Evolutionary conservation across 1,284 basidiomycete species (phyloP).

Genomic region (Cystobasidium sp.): DNA sequence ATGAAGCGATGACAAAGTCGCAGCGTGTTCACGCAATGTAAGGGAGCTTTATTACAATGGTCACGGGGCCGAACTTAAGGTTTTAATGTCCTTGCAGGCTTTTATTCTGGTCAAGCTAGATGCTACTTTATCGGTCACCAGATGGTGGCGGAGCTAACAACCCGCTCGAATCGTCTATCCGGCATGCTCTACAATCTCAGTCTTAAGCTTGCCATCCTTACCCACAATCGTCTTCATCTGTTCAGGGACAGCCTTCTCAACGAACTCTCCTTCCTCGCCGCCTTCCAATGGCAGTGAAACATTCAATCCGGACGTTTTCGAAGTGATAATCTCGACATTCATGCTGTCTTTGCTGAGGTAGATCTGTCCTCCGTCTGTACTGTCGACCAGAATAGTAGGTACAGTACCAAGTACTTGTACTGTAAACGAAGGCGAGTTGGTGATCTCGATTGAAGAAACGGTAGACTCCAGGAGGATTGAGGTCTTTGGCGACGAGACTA

Average conservation of each 20-base stretch:
- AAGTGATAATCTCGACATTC: conserved; percentile 83
- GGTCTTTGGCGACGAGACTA: conserved; percentile 88
- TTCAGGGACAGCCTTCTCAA: conserved; percentile 90
- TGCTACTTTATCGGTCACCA: too few relatives aligned
- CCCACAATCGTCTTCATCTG: conserved; percentile 87
- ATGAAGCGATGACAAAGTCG: background rate
- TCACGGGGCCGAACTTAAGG: background rate
- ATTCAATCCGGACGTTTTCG: conserved; percentile 94
- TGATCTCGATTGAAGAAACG: conserved; percentile 85
- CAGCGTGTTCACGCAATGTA: background rate
- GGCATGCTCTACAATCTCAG: conserved; percentile 78
- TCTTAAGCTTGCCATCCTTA: conserved; percentile 83
- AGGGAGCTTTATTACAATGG: background rate
- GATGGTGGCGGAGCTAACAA: background rate
- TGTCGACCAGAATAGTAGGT: conserved; percentile 92
- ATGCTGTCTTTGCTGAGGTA: conserved; percentile 86
- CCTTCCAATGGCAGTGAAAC: conserved; percentile 88
- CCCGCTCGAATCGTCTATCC: conserved; percentile 65
- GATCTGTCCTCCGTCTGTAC: conserved; percentile 92
- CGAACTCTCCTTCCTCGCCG: conserved; percentile 89
- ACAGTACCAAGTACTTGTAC: conserved; percentile 87
- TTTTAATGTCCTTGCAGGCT: background rate
- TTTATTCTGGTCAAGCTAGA: background rate
- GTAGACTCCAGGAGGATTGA: conserved; percentile 88
- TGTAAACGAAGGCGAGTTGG: conserved; percentile 88